A percentile compares a stretch with the other conserved stretches of the same genome.
These are phyloP conservation scores for Dryadomyces quercus-mongolicae DNA, from an alignment of 2,329 filamentous ascomycete species.

Conservation along the genomic window DNA sequence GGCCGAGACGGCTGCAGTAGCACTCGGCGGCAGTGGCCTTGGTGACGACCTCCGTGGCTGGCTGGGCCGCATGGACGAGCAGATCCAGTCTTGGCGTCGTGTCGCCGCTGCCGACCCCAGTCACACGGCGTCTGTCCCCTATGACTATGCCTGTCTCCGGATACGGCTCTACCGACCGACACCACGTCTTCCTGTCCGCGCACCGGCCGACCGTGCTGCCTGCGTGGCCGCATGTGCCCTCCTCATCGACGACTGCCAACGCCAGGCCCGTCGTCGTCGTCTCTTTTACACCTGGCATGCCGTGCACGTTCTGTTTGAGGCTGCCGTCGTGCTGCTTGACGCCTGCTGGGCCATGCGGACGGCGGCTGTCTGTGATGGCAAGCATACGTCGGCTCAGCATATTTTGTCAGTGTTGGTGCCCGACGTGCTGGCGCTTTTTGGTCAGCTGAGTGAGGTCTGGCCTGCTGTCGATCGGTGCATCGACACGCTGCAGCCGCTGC, in stretches of 20 bases:
- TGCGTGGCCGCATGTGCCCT: not conserved
- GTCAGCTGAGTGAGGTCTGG: not conserved
- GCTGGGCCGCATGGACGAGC: not conserved
- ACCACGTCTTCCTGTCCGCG: not conserved
- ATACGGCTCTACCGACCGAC: not conserved
- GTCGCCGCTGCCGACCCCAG: not conserved
- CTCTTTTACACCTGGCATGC: slow-evolving; percentile 2
- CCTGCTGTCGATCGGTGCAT: not conserved
- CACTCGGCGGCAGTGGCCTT: no score
- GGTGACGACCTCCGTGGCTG: not conserved
- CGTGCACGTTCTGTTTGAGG: slow-evolving; percentile 1
- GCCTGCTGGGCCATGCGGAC: not conserved
- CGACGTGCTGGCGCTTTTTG: not conserved
- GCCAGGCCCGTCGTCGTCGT: not conserved
- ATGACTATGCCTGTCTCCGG: slow-evolving; percentile 1
- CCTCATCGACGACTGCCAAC: slow-evolving; percentile 3
- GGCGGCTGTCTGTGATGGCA: no score
- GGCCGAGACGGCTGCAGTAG: not conserved
- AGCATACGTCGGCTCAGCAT: not conserved
- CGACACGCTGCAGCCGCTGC: not conserved
- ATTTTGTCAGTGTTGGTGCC: not conserved
- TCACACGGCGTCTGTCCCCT: not conserved
- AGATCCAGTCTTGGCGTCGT: not conserved
- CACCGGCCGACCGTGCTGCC: not conserved
- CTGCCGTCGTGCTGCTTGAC: slow-evolving; percentile 1